Base-by-base conservation (phyloP, 2,329 filamentous ascomycete genomes). In the Coniella lustricola region DNA sequence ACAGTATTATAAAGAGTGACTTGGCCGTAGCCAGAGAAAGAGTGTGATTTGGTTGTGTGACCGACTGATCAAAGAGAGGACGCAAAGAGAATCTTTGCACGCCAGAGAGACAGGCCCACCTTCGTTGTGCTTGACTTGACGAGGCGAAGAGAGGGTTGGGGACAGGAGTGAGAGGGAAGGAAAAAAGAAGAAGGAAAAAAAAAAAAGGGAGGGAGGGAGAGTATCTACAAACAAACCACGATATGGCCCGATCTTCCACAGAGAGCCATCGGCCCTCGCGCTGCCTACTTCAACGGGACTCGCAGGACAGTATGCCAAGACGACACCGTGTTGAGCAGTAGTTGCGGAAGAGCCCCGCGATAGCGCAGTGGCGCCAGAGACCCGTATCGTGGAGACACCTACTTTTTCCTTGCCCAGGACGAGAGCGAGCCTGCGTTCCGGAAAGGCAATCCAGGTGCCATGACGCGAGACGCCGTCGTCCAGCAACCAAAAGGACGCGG, bases 21-120 rank as follows among this genome's bases (percentile, higher is more conserved):
- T 48, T 48, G 34, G 20, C 14, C 43, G 41, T 46, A 57, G 52
- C 34, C 53, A 58, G 55, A 47, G 55, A 56, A 47, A 46, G 47
- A 52, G 47, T 51, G 37, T 29, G 41, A 43, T 22, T 22, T 48
- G 57, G 56, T 57, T 32, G 56, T 57, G 46, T 54, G 52, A 53
- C 55, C 51, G 49, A 39, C 35, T 39, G 49, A 56, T 58, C 56
- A 62, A 63, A 49, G 60, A 63, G 55, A 60, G 60, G 60, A 63
- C 61, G 61, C 60, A 62, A 62, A 62, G 60, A 57, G 55, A 29
- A 56, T 36, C 60, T 57, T 60, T 61, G 60, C 58, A 59, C 54
- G 60, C 55, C 51, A 48, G 53, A 45, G 31, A 29, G 25, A 29
- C 25, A 29, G 55, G 52, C 56, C 54, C 51, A 57, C 55, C 60